A percentile compares a stretch with the other conserved stretches of the same genome.
phyloP scores from a whole-genome alignment of 169 alveolate genomes.

The Cryptosporidium bovis region DNA sequence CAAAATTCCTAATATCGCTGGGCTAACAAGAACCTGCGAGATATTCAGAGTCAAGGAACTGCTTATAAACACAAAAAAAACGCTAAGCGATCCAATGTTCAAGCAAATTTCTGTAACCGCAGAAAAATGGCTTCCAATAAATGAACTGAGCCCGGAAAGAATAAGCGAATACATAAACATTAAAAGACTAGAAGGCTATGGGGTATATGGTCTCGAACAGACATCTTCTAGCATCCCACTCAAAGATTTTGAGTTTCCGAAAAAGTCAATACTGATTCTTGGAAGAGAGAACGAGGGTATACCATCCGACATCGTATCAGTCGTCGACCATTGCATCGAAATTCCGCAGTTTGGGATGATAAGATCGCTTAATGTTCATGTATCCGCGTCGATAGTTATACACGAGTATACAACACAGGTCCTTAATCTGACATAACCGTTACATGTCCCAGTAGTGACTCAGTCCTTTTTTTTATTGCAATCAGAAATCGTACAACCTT shows the following conservation, averaged over 20 bases:
- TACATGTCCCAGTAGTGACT: not conserved
- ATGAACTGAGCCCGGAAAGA: slow-evolving; percentile 79
- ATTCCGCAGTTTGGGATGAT: slow-evolving; percentile 92
- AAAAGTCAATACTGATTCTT: slow-evolving; percentile 85
- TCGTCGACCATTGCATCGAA: slow-evolving; percentile 89
- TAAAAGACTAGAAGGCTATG: slow-evolving; percentile 85
- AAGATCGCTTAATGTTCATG: slow-evolving; percentile 93
- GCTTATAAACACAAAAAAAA: slow-evolving; percentile 77
- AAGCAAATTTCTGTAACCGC: slow-evolving; percentile 88
- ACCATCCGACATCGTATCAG: slow-evolving; percentile 86
- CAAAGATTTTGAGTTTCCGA: slow-evolving; percentile 84
- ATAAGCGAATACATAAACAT: slow-evolving; percentile 78
- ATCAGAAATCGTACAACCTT: slow-evolving; percentile 9
- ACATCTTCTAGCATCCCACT: slow-evolving; percentile 85
- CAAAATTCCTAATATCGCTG: slow-evolving; percentile 92
- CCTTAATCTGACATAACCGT: not conserved
- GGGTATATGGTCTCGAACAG: slow-evolving; percentile 89
- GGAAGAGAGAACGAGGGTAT: slow-evolving; percentile 94
- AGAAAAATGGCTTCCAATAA: slow-evolving; percentile 91
- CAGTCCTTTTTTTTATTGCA: slow-evolving; percentile 2
- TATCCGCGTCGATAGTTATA: slow-evolving; percentile 89
- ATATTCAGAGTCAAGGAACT: slow-evolving; percentile 83
- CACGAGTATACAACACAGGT: slow-evolving; percentile 89
- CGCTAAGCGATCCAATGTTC: slow-evolving; percentile 83
- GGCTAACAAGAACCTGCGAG: slow-evolving; percentile 92